phyloP scores from a whole-genome alignment of 257 asterid species.

The Orobanche coerulescens region DNA sequence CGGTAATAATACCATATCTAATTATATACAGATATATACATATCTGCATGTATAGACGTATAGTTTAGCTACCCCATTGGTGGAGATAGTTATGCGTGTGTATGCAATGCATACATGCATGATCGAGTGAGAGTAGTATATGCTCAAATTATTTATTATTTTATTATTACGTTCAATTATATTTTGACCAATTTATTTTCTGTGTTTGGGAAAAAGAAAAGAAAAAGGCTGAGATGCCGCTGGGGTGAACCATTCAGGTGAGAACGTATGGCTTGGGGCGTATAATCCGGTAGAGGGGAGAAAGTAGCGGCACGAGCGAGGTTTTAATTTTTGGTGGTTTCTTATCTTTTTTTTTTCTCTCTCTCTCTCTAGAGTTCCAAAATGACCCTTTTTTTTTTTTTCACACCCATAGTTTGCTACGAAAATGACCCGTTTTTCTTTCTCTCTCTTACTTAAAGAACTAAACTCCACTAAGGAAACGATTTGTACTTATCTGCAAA shows the following conservation, averaged over 20 bases:
- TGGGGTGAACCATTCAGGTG: constrained; percentile 43
- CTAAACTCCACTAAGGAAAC: constrained; percentile 30
- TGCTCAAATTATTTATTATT: no score
- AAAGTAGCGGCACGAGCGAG: constrained; percentile 56
- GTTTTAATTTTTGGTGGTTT: constrained; percentile 17
- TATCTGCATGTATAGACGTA: no score
- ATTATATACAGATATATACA: no score
- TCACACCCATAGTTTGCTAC: no score
- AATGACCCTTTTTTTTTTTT: no score
- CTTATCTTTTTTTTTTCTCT: constrained; percentile 17
- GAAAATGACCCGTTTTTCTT: neutral
- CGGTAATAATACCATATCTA: no score
- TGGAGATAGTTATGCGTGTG: neutral
- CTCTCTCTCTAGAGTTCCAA: neutral
- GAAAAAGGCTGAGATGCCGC: constrained; percentile 55
- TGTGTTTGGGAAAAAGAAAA: neutral
- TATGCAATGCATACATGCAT: neutral
- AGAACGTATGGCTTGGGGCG: constrained; percentile 58
- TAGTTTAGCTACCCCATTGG: neutral
- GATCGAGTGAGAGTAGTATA: constrained; percentile 34
- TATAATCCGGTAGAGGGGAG: constrained; percentile 51
- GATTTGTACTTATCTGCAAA: constrained; percentile 50
- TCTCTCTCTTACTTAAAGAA: constrained; percentile 33
- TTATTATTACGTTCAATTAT: neutral
- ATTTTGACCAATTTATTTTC: constrained; percentile 15